Evolutionary conservation across 78 protist species (phyloP).

Genomic region (Dictyostelium firmibasis): DNA sequence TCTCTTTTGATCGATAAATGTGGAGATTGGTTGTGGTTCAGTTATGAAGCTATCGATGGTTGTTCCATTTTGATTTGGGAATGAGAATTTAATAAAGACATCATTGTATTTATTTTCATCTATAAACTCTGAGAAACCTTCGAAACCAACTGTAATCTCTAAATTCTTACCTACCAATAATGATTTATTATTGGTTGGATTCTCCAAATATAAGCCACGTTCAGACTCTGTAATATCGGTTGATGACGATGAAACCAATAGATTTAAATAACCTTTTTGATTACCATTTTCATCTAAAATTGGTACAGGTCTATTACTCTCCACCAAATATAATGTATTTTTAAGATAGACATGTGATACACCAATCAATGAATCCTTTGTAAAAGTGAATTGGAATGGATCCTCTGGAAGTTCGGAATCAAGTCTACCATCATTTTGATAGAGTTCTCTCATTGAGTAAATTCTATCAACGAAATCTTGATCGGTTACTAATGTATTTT

Average conservation of each 20-base stretch:
- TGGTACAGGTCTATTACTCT: constrained; percentile 62
- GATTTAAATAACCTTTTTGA: constrained; percentile 48
- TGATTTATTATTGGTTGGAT: not conserved
- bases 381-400: constrained; percentile 40
- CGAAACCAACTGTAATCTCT: not conserved
- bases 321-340: constrained; percentile 45
- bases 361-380: constrained; percentile 47
- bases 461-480: constrained; percentile 69
- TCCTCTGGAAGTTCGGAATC: constrained; percentile 22
- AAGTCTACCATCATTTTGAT: constrained; percentile 73
- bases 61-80: not conserved
- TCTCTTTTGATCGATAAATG: not conserved
- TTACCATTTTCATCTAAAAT: constrained; percentile 56
- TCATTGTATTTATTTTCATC: constrained; percentile 15
- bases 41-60: not conserved
- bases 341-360: constrained; percentile 75
- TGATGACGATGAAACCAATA: not conserved
- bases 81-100: not conserved
- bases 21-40: not conserved
- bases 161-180: not conserved
- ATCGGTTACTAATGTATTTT: constrained; percentile 19
- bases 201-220: not conserved
- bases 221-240: constrained; percentile 7
- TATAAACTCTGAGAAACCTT: constrained; percentile 19
- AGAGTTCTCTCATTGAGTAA: constrained; percentile 72